phyloP scores from a whole-genome alignment of 2,329 filamentous ascomycete species.

The Colletotrichum trifolii region DNA sequence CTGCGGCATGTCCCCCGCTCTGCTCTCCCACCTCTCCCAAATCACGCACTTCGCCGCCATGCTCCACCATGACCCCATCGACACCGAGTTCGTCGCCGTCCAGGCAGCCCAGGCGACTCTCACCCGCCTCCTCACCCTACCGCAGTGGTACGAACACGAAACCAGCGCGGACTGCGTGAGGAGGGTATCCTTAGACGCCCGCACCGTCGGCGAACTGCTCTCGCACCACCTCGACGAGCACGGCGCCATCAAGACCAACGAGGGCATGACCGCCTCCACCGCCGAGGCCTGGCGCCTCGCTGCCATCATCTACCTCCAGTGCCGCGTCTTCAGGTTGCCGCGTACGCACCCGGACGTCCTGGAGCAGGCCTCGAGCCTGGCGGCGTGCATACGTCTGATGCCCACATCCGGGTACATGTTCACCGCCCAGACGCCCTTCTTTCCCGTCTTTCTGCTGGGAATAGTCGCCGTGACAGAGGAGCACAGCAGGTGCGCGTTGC shows the following conservation, averaged over 20 bases:
- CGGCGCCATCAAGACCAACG: slow-evolving; percentile 18
- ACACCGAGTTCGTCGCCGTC: slow-evolving; percentile 4
- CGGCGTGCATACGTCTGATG: slow-evolving; percentile 52
- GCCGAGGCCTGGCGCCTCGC: slow-evolving; percentile 55
- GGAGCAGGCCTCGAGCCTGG: slow-evolving; percentile 46
- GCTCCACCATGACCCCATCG: slow-evolving; percentile 36
- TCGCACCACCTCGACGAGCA: slow-evolving; percentile 9
- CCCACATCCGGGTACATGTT: slow-evolving; percentile 53
- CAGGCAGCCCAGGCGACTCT: slow-evolving; percentile 41
- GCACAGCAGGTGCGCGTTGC: slow-evolving; percentile 44
- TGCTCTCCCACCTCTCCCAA: slow-evolving; percentile 51
- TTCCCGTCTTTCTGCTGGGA: slow-evolving; percentile 55
- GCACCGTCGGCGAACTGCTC: slow-evolving; percentile 3
- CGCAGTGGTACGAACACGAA: slow-evolving; percentile 32
- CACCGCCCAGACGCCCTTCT: slow-evolving; percentile 54
- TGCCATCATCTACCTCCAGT: slow-evolving; percentile 52
- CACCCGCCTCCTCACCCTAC: slow-evolving; percentile 39
- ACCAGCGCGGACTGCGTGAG: background rate
- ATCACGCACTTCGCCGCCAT: slow-evolving; percentile 51
- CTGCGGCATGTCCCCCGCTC: slow-evolving; percentile 54
- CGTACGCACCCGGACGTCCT: slow-evolving; percentile 50
- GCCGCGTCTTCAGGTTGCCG: slow-evolving; percentile 51
- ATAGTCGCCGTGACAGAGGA: slow-evolving; percentile 45
- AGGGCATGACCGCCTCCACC: slow-evolving; percentile 53
- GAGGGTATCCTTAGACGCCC: slow-evolving; percentile 2